Evolutionary conservation across 352 stramenopile genomes (phyloP).

Genomic region (Phytopythium chamaehyphon): DNA sequence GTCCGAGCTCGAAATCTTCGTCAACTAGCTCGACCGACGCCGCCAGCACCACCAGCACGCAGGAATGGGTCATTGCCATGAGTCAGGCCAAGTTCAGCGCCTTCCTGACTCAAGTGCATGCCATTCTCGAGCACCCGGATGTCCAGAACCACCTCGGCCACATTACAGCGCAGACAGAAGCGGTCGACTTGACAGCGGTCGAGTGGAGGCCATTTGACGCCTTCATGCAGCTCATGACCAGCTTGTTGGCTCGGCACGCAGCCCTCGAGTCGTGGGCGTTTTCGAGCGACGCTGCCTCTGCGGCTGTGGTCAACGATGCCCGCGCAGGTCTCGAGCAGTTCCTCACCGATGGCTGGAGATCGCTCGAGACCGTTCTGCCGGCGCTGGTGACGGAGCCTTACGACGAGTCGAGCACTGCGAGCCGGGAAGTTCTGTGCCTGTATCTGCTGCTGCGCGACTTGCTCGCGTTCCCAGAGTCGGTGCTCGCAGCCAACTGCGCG

Average conservation of each 20-base stretch:
- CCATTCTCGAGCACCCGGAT: constrained; percentile 32
- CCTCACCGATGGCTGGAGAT: constrained; percentile 38
- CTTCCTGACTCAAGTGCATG: constrained; percentile 39
- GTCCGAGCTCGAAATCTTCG: constrained; percentile 11
- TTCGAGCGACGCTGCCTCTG: constrained; percentile 30
- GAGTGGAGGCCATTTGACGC: constrained; percentile 49
- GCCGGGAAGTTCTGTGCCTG: constrained; percentile 32
- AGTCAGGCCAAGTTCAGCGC: constrained; percentile 50
- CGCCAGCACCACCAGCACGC: constrained; percentile 16
- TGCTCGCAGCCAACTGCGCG: constrained; percentile 43
- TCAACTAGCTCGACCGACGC: constrained; percentile 10
- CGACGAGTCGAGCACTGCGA: constrained; percentile 15
- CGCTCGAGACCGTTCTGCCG: constrained; percentile 41
- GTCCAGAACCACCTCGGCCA: constrained; percentile 20
- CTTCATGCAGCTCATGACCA: constrained; percentile 34
- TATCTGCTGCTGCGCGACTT: constrained; percentile 56
- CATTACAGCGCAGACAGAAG: constrained; percentile 5
- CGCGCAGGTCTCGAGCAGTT: constrained; percentile 41
- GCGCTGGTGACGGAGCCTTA: constrained; percentile 40
- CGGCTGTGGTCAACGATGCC: constrained; percentile 24
- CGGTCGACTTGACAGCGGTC: constrained; percentile 8
- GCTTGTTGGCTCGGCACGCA: constrained; percentile 33
- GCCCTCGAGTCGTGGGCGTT: constrained; percentile 35
- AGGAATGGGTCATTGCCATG: constrained; percentile 59
- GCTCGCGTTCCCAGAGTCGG: constrained; percentile 36